These are phyloP conservation scores for cucumber (Cucumis sativus) DNA, from an alignment of 306 rosid genomes.

Conservation along the genomic window Cucumber_9930_V3 NC_026660.2:15499001-15499500, in stretches of 20 bases:
- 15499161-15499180: neutral
- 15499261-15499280: slow-evolving; percentile 64
- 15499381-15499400: neutral
- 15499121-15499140: neutral
- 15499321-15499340: slow-evolving; percentile 62
- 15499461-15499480: neutral
- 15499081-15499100: slow-evolving; percentile 76
- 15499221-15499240: slow-evolving; percentile 56
- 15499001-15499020: neutral
- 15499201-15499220: neutral
- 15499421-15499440: neutral
- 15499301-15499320: slow-evolving; percentile 71
- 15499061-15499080: slow-evolving; percentile 68
- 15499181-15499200: no score
- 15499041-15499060: slow-evolving; percentile 52
- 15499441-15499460: neutral
- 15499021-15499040: slow-evolving; percentile 67
- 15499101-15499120: slow-evolving; percentile 57
- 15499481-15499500: neutral
- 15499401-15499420: neutral
- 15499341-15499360: neutral
- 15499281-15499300: slow-evolving; percentile 76
- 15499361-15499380: neutral
- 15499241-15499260: slow-evolving; percentile 96
- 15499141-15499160: neutral